A percentile compares a stretch with the other conserved stretches of the same genome.
Conservation (phyloP, 768 basidiomycete genomes). For the Tricholoma hemisulphureum region DNA sequence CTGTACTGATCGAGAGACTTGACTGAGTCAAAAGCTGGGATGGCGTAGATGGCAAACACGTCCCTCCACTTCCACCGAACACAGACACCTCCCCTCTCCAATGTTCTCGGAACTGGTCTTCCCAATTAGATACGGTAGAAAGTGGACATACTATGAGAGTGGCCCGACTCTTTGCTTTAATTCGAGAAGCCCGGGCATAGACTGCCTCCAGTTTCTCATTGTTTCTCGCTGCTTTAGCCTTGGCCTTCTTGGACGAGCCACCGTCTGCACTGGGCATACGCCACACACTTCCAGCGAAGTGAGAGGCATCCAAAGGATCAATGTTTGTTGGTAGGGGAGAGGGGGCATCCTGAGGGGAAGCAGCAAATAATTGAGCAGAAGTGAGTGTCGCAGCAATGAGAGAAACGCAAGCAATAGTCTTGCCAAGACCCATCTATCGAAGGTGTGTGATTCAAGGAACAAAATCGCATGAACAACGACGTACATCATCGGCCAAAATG, state of each 20-base stretch:
- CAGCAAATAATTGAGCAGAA: constrained; percentile 66
- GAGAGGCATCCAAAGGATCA: constrained; percentile 42
- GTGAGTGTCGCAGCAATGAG: constrained; percentile 83
- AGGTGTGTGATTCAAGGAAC: constrained; percentile 6
- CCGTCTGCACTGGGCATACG: constrained; percentile 64
- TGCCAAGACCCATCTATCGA: constrained; percentile 92
- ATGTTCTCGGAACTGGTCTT: constrained; percentile 97
- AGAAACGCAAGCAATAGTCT: constrained; percentile 94
- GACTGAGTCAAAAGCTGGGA: constrained; percentile 37
- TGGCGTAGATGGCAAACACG: constrained; percentile 33
- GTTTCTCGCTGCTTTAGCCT: constrained; percentile 62
- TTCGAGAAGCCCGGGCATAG: constrained; percentile 65
- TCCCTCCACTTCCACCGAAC: constrained; percentile 68
- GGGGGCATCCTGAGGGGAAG: constrained; percentile 49
- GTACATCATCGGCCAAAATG: constrained; percentile 95
- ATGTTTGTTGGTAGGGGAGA: constrained; percentile 31
- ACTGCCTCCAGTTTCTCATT: constrained; percentile 74
- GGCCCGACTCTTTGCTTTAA: constrained; percentile 82
- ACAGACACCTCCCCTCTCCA: constrained; percentile 88
- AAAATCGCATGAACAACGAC: constrained; percentile 25
- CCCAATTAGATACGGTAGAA: constrained; percentile 98
- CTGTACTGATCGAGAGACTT: constrained; percentile 32
- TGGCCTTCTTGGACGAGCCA: constrained; percentile 46
- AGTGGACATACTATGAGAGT: constrained; percentile 97
- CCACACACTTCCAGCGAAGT: constrained; percentile 81